Percentiles rank a stretch among this genome's conserved stretches.
These are phyloP conservation scores for Purpureocillium lavendulum DNA, from an alignment of 2,329 filamentous ascomycete genomes.

Conservation along the genomic window DNA sequence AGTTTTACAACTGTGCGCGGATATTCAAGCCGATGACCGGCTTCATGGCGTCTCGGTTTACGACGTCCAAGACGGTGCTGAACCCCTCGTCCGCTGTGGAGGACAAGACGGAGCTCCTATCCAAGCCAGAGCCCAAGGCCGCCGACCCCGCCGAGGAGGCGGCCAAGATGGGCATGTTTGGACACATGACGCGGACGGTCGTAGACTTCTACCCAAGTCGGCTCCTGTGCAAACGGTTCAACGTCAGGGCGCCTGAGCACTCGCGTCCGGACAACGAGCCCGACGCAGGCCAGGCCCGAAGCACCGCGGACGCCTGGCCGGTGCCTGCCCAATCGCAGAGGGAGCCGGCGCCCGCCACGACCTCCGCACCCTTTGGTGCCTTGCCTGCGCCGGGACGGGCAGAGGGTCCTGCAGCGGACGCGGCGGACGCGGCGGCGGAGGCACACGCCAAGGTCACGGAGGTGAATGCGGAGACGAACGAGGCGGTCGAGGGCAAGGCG, in stretches of 20 bases:
- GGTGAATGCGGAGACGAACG: slow-evolving; percentile 66
- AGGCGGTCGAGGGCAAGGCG: slow-evolving; percentile 56
- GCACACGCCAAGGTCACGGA: slow-evolving; percentile 10
- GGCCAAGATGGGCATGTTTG: slow-evolving; percentile 87
- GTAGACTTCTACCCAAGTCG: slow-evolving; percentile 71
- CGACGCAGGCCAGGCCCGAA: slow-evolving; percentile 11
- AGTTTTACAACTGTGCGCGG: slow-evolving; percentile 59
- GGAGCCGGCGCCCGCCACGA: neutral
- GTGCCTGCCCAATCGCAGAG: neutral
- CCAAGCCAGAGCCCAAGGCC: slow-evolving; percentile 22
- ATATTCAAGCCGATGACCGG: slow-evolving; percentile 91
- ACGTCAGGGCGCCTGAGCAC: slow-evolving; percentile 68
- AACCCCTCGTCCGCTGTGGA: slow-evolving; percentile 13
- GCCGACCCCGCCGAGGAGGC: slow-evolving; percentile 75
- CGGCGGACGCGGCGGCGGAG: neutral
- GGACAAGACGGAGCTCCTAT: slow-evolving; percentile 15
- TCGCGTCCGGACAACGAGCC: slow-evolving; percentile 44
- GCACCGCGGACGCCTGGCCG: neutral
- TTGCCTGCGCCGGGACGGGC: neutral
- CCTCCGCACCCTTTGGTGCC: neutral
- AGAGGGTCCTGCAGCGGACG: neutral
- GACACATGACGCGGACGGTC: slow-evolving; percentile 68
- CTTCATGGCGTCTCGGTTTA: slow-evolving; percentile 90
- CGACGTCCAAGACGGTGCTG: slow-evolving; percentile 50
- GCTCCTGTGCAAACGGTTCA: slow-evolving; percentile 90